These are phyloP conservation scores for Dictyostelium intermedium DNA, from an alignment of 78 protist genomes.

Conservation along the genomic window DNA sequence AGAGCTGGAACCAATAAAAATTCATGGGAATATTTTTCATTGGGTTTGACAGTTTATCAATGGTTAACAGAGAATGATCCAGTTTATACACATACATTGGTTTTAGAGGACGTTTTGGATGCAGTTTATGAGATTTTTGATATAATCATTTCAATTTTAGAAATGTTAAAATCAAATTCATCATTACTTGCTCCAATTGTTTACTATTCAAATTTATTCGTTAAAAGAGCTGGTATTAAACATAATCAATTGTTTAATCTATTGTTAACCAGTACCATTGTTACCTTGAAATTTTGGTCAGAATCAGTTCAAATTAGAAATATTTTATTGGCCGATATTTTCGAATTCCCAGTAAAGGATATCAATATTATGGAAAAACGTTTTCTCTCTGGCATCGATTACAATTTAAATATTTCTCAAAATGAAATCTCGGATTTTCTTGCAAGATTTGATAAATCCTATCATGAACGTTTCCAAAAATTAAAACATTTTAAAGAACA, in stretches of 20 bases:
- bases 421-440: constrained; percentile 5
- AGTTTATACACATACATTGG: constrained; percentile 6
- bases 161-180: constrained; percentile 42
- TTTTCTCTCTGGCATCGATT: constrained; percentile 61
- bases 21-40: constrained; percentile 55
- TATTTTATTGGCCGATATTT: constrained; percentile 44
- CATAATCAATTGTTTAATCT: constrained; percentile 69
- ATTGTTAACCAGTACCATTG: constrained; percentile 57
- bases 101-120: constrained; percentile 27
- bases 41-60: constrained; percentile 49
- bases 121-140: constrained; percentile 73
- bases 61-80: constrained; percentile 70
- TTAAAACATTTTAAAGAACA: not conserved
- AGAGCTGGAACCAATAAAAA: not conserved
- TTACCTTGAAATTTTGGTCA: constrained; percentile 64
- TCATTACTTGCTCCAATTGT: constrained; percentile 26
- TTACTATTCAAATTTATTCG: constrained; percentile 60
- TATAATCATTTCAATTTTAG: constrained; percentile 37
- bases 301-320: constrained; percentile 44
- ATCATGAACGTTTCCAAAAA: not conserved
- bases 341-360: constrained; percentile 63
- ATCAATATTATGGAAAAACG: constrained; percentile 65
- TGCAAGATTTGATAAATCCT: not conserved
- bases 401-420: constrained; percentile 15
- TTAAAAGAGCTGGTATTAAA: constrained; percentile 58